These are phyloP conservation scores for Pulveroboletus sp. DNA, from an alignment of 768 basidiomycete genomes.

Conservation along the genomic window DNA sequence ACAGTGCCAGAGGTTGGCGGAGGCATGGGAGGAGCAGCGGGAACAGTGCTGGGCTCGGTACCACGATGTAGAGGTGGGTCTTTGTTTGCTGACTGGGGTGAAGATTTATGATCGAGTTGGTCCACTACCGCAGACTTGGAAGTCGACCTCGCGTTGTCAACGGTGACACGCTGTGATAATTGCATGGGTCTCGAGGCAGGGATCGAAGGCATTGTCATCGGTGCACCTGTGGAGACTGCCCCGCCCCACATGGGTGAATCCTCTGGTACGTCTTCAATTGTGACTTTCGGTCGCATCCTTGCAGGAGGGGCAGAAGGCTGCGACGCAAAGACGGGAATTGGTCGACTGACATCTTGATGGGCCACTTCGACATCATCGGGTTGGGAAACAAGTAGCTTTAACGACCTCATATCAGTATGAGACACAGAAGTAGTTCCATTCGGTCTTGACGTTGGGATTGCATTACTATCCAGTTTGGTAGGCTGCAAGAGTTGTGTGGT, in stretches of 20 bases:
- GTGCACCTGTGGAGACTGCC: background rate
- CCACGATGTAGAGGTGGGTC: constrained; percentile 14
- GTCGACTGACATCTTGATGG: constrained; percentile 11
- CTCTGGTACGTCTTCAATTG: constrained; percentile 27
- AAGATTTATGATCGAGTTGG: constrained; percentile 11
- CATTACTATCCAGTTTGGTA: constrained; percentile 3
- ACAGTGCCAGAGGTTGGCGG: constrained; percentile 9
- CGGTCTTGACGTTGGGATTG: background rate
- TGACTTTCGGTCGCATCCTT: constrained; percentile 24
- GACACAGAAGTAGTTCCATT: background rate
- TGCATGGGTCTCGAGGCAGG: constrained; percentile 8
- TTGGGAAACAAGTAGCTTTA: constrained; percentile 1
- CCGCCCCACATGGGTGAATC: constrained; percentile 16
- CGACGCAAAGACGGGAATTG: constrained; percentile 5
- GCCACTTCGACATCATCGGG: constrained; percentile 1
- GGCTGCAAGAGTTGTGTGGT: constrained; percentile 6
- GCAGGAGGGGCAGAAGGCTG: constrained; percentile 6
- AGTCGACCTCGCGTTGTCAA: background rate
- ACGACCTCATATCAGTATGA: constrained; percentile 6
- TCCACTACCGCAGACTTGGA: constrained; percentile 8
- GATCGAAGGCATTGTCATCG: constrained; percentile 2
- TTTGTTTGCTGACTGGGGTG: constrained; percentile 20
- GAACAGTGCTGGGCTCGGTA: constrained; percentile 4
- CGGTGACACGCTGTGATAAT: constrained; percentile 1
- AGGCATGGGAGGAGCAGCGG: constrained; percentile 16